Evolutionary conservation across 441 rosid species (phyloP).

Genomic region (Erysimum cheiri): DNA sequence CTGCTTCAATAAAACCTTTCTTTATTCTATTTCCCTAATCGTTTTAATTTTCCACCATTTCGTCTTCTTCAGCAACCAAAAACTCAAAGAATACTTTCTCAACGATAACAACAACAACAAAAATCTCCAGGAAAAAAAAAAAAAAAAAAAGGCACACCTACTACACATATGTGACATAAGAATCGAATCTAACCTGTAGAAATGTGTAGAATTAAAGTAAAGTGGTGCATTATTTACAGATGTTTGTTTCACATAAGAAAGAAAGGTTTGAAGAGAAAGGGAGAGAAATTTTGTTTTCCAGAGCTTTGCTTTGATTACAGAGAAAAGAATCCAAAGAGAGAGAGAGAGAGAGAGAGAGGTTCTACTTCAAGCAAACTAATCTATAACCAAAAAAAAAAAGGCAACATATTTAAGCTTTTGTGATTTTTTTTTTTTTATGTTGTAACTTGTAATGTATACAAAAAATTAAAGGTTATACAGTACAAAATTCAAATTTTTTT

Average conservation of each 20-base stretch:
- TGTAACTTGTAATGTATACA: not conserved
- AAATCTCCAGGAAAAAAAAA: not conserved
- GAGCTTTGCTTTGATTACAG: slow-evolving; percentile 45
- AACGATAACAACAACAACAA: not conserved
- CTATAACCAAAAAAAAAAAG: slow-evolving; percentile 1
- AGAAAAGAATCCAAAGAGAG: slow-evolving; percentile 44
- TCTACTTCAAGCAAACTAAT: slow-evolving; percentile 38
- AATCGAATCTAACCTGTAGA: slow-evolving; percentile 21
- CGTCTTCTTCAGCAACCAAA: slow-evolving; percentile 10
- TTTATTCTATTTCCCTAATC: not conserved
- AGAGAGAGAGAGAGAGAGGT: slow-evolving; percentile 32
- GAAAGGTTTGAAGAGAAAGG: slow-evolving; percentile 26
- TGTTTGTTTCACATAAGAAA: not conserved
- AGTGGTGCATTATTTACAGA: slow-evolving; percentile 10
- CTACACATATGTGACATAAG: not conserved
- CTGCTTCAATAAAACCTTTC: slow-evolving; percentile 8
- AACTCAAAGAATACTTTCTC: slow-evolving; percentile 20
- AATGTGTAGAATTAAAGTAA: not conserved
- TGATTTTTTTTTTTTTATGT: not conserved
- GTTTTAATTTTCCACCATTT: slow-evolving; percentile 25
- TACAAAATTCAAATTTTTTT: not conserved
- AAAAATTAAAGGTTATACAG: not conserved
- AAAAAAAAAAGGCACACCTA: not conserved
- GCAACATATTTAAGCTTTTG: not conserved
- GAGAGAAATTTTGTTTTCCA: not conserved